Base-by-base conservation (phyloP, 768 basidiomycete genomes). In the Strobilomyces echinocephalus region DNA sequence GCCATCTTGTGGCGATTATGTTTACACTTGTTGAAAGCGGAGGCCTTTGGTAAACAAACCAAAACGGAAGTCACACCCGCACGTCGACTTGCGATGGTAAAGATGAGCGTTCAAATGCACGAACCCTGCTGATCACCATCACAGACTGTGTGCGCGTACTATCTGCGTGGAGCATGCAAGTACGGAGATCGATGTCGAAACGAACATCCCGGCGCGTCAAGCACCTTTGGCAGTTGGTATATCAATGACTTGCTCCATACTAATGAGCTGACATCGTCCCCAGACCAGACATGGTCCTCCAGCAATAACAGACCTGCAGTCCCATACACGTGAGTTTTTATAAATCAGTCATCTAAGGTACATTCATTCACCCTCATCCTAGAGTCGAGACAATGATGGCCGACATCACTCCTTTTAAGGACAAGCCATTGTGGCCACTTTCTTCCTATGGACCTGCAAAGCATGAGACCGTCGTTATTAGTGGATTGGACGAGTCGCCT, bases 391-490 rank as follows among this genome's bases (percentile, higher is more conserved):
- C 76, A 3, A 79, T 95, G 41, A 65, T 64, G n/a, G 70, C 71
- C 31, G 93, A 95, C 58, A 66, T 95, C 8, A 80, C 78, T 1
- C 71, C 71, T 3, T 63, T 66, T 20, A 73, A 70, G 20, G 91
- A 94, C 15, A 85, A 82, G 62, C 93, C 92, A 0, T 41, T 77
- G 12, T 97, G 88, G 86, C 85, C 87, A 14, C 72, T 95, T 0
- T 84, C 89, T 0, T 85, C 82, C 0, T 95, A 88, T 65, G 91
- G 78, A 0, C 82, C 89, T 20, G 80, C 82, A 4, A 95, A 94
- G 64, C 63, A 78, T 54, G 90, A 92, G 58, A 83, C 83, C 0
- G 80, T 74, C 20, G 59, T 95, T 6, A 67, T 97, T 16, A 51
- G 70, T 9, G 84, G 81, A 3, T 68, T 87, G 31, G 92, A 97